Percentiles rank a stretch among this genome's conserved stretches.
phyloP scores from a whole-genome alignment of 75 land plant species.

The Gnetum montanum region DNA sequence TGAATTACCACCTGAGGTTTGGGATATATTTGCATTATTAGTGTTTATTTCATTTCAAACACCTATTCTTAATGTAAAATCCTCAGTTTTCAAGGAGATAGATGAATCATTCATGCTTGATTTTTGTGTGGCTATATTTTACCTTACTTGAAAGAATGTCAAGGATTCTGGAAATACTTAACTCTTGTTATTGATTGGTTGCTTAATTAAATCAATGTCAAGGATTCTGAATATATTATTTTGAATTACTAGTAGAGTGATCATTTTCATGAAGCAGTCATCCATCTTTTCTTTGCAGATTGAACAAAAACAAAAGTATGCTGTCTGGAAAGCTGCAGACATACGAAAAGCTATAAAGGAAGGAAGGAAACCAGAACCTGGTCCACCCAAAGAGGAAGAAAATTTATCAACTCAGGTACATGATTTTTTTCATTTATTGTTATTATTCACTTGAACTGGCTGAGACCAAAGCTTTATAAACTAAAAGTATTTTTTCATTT shows the following conservation, averaged over 20 bases:
- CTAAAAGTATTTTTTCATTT: no score
- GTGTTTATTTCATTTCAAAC: no score
- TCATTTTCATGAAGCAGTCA: no score
- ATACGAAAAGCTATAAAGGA: slow-evolving; percentile 92
- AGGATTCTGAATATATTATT: no score
- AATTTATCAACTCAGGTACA: slow-evolving; percentile 33
- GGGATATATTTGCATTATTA: slow-evolving; percentile 16
- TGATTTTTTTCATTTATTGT: no score
- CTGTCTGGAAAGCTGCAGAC: slow-evolving; percentile 97
- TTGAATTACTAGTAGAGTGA: no score
- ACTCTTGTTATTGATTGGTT: neutral
- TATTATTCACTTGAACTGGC: no score
- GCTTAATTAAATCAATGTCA: neutral
- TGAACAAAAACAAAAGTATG: slow-evolving; percentile 92
- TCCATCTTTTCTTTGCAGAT: slow-evolving; percentile 32
- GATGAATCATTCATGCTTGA: no score
- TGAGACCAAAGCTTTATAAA: no score
- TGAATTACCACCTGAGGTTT: slow-evolving; percentile 83
- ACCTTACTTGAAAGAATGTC: neutral
- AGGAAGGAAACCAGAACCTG: slow-evolving; percentile 86
- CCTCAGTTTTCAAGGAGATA: no score
- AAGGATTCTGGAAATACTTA: neutral
- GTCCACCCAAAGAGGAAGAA: slow-evolving; percentile 77
- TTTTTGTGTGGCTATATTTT: neutral
- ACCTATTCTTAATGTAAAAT: no score